Percentiles rank a stretch among this genome's conserved stretches.
Conservation (phyloP, 2,329 filamentous ascomycete species). For the Sporothrix schenckii region DNA sequence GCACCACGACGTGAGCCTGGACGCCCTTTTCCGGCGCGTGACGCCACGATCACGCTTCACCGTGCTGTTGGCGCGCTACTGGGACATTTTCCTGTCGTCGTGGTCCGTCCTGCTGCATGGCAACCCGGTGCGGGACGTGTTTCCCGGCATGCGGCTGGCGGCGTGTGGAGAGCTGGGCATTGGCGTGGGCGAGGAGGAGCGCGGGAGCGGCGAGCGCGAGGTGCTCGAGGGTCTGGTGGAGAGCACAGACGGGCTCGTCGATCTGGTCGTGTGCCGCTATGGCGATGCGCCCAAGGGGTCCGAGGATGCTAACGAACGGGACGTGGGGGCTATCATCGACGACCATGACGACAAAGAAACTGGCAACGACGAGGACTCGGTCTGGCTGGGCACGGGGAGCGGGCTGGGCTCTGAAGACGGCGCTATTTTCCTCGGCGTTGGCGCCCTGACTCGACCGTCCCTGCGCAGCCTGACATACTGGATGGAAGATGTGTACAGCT, state of each 20-base stretch:
- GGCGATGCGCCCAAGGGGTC: constrained; percentile 48
- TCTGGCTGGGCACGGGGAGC: constrained; percentile 75
- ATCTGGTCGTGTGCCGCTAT: constrained; percentile 85
- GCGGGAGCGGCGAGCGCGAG: constrained; percentile 89
- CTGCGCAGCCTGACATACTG: constrained; percentile 75
- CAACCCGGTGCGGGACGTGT: constrained; percentile 79
- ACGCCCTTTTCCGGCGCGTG: constrained; percentile 65
- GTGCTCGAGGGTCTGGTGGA: constrained; percentile 86
- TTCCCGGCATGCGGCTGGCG: constrained; percentile 82
- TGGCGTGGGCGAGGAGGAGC: constrained; percentile 92
- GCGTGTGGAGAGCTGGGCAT: constrained; percentile 89
- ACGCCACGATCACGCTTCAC: constrained; percentile 70
- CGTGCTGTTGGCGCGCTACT: constrained; percentile 74
- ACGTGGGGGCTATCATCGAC: neutral
- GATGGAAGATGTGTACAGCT: constrained; percentile 85
- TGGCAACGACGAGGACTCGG: constrained; percentile 31
- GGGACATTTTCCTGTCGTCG: constrained; percentile 68
- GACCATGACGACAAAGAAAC: constrained; percentile 13
- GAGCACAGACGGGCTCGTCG: constrained; percentile 80
- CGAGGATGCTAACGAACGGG: constrained; percentile 36
- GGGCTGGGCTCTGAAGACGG: constrained; percentile 75
- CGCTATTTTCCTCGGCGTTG: constrained; percentile 80
- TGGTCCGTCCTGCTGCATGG: constrained; percentile 93
- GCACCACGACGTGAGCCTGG: constrained; percentile 78
- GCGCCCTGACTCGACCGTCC: constrained; percentile 70